These are phyloP conservation scores for Colletotrichum sp. DNA, from an alignment of 2,329 filamentous ascomycete genomes.

Conservation along the genomic window DNA sequence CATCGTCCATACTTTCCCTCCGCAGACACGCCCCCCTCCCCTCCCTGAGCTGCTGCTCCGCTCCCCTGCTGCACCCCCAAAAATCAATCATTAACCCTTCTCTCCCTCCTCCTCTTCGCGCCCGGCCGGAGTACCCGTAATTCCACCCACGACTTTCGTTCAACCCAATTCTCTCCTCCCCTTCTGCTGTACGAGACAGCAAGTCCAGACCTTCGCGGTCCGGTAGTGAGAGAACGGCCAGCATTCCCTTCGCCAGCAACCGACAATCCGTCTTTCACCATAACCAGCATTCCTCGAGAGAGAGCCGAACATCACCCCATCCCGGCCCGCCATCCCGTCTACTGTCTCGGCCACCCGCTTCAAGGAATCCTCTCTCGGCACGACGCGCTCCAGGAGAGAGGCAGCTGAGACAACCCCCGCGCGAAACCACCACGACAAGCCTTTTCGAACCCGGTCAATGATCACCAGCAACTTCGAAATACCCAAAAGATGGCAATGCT, in stretches of 20 bases:
- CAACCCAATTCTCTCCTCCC: background rate
- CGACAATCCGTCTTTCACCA: background rate
- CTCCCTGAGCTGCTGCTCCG: background rate
- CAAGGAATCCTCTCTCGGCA: slow-evolving; percentile 2
- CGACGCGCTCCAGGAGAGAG: slow-evolving; percentile 23
- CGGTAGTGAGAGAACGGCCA: background rate
- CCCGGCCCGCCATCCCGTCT: background rate
- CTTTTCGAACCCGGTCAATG: slow-evolving; percentile 3
- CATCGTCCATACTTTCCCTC: background rate
- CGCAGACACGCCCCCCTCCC: background rate
- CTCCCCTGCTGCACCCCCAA: slow-evolving; percentile 9
- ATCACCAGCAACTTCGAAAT: background rate
- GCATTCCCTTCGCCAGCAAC: background rate
- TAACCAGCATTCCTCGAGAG: background rate
- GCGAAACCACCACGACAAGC: background rate
- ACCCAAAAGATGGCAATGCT: slow-evolving; percentile 71
- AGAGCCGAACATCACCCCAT: background rate
- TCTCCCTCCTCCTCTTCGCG: slow-evolving; percentile 10
- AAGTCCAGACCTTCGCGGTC: slow-evolving; percentile 16
- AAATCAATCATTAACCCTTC: slow-evolving; percentile 20
- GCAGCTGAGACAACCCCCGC: slow-evolving; percentile 20
- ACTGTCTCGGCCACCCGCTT: slow-evolving; percentile 12
- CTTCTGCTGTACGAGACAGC: background rate
- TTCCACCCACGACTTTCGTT: slow-evolving; percentile 9
- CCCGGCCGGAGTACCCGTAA: slow-evolving; percentile 1